Conservation (phyloP, 1,139 yeast genomes). For the Candida pseudocylindracea region DNA sequence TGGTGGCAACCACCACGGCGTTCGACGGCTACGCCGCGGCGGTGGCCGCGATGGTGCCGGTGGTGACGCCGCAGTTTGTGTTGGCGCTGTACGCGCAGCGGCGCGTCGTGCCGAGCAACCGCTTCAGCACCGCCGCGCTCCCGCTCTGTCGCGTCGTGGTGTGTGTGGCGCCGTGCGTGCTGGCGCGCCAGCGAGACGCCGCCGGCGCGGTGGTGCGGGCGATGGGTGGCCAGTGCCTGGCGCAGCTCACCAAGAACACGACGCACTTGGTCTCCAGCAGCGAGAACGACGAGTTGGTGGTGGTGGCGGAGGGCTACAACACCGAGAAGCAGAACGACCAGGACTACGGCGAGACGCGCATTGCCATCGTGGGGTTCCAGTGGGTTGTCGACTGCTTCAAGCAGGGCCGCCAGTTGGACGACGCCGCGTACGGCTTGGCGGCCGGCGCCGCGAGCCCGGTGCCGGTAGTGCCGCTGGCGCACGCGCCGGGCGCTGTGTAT, state of each 20-base stretch:
- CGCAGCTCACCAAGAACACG: constrained; percentile 41
- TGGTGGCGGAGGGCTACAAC: constrained; percentile 9
- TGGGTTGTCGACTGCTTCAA: constrained; percentile 61
- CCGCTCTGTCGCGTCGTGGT: constrained; percentile 18
- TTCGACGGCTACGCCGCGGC: constrained; percentile 2
- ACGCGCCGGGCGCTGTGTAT: too few relatives aligned
- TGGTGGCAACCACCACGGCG: neutral
- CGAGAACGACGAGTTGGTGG: constrained; percentile 24
- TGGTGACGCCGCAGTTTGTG: constrained; percentile 48
- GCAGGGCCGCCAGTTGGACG: constrained; percentile 26
- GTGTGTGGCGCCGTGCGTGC: constrained; percentile 34
- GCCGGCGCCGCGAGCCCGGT: constrained; percentile 3
- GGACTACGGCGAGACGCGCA: constrained; percentile 5
- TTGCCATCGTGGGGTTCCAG: constrained; percentile 48
- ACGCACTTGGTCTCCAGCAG: constrained; percentile 56
- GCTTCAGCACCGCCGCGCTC: neutral
- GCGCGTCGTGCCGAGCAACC: constrained; percentile 13
- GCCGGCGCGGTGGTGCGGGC: constrained; percentile 45
- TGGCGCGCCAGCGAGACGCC: constrained; percentile 38
- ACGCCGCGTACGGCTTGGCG: constrained; percentile 24
- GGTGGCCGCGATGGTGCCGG: constrained; percentile 31
- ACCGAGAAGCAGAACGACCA: constrained; percentile 1
- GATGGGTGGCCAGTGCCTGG: constrained; percentile 54
- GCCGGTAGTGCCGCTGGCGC: neutral
- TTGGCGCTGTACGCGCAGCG: constrained; percentile 22